These are phyloP conservation scores for Uncinocarpus reesii DNA, from an alignment of 2,329 filamentous ascomycete genomes.

Conservation along the genomic window DNA sequence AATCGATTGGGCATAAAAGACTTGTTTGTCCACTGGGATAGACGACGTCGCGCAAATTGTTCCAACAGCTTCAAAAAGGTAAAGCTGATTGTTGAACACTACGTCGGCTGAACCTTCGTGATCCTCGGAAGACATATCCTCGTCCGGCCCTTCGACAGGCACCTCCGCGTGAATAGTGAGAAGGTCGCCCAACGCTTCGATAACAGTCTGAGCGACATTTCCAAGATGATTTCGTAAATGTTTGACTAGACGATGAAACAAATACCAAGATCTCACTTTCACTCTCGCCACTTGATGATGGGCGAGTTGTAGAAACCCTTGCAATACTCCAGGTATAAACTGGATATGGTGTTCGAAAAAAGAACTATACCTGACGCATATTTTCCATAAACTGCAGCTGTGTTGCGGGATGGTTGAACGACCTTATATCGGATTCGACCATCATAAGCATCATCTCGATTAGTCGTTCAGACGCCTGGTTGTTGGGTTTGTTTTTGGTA, in stretches of 20 bases:
- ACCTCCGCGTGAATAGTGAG: conserved; percentile 85
- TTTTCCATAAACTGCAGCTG: conserved; percentile 97
- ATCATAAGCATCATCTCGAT: conserved; percentile 91
- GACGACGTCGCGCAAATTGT: conserved; percentile 74
- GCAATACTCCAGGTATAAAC: conserved; percentile 74
- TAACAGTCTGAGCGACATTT: conserved; percentile 81
- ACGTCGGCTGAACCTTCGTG: conserved; percentile 83
- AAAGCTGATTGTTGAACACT: conserved; percentile 81
- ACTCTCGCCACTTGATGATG: conserved; percentile 83
- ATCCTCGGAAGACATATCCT: conserved; percentile 92
- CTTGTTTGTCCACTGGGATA: conserved; percentile 74
- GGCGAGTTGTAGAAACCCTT: conserved; percentile 81
- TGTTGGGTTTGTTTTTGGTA: conserved; percentile 70
- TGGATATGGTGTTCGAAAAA: conserved; percentile 81
- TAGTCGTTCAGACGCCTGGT: conserved; percentile 67
- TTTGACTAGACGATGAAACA: conserved; percentile 87
- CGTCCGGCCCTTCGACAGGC: conserved; percentile 60
- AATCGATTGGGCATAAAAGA: conserved; percentile 73
- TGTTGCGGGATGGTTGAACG: conserved; percentile 80
- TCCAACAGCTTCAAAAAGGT: conserved; percentile 88
- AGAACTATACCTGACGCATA: conserved; percentile 82
- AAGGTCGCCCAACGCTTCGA: conserved; percentile 79
- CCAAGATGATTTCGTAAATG: conserved; percentile 74
- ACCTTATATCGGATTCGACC: conserved; percentile 81
- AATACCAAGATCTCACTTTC: conserved; percentile 87